These are phyloP conservation scores for Excoecaria agallocha DNA, from an alignment of 345 rosid genomes.

Conservation along the genomic window DNA sequence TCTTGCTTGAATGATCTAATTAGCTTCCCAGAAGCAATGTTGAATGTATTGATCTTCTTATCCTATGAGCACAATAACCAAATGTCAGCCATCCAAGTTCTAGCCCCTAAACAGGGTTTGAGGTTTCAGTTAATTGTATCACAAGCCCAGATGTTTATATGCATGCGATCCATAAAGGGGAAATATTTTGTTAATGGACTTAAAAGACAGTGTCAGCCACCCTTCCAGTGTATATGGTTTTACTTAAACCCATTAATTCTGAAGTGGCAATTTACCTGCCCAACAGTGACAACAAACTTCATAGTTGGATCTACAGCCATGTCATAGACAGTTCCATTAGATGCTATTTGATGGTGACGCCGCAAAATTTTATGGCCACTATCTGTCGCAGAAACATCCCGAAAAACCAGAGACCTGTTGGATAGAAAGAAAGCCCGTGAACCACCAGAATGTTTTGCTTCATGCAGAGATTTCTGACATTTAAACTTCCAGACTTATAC, in stretches of 20 bases:
- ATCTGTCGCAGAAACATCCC: conserved; percentile 46
- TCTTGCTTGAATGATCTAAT: conserved; percentile 68
- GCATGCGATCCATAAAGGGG: conserved; percentile 4
- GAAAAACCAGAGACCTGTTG: conserved; percentile 60
- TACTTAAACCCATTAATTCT: conserved; percentile 3
- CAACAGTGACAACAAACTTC: conserved; percentile 69
- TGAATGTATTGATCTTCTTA: conserved; percentile 70
- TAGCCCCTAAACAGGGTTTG: neutral
- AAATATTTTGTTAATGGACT: conserved; percentile 3
- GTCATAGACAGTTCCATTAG: conserved; percentile 76
- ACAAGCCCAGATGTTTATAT: neutral
- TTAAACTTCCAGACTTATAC: conserved; percentile 6
- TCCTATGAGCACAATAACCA: conserved; percentile 43
- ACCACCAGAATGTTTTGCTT: neutral
- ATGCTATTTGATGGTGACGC: conserved; percentile 62
- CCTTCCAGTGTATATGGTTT: neutral
- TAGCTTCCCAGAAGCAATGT: conserved; percentile 60
- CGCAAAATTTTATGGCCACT: conserved; percentile 40
- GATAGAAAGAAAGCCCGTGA: conserved; percentile 7
- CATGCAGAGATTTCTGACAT: conserved; percentile 4
- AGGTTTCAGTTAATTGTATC: conserved; percentile 5
- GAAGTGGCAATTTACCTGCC: conserved; percentile 50
- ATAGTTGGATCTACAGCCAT: conserved; percentile 68
- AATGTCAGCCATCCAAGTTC: conserved; percentile 14
- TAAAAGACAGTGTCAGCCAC: conserved; percentile 5